These are phyloP conservation scores for Phaseolus coccineus DNA, from an alignment of 331 rosid genomes.

Conservation along the genomic window DNA sequence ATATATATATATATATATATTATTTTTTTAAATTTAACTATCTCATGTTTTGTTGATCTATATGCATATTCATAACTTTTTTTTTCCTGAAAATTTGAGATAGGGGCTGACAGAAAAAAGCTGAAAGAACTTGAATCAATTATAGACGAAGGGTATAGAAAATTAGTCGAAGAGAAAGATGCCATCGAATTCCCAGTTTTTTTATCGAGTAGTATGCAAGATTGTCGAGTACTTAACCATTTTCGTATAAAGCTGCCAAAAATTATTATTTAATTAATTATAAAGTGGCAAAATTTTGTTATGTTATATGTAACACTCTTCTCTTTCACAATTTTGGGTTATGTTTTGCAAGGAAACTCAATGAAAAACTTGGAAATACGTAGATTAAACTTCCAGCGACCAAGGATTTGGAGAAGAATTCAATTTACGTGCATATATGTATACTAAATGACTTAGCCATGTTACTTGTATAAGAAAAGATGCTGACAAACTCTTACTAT, in stretches of 20 bases:
- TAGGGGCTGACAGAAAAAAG: constrained; percentile 60
- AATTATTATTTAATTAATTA: background rate
- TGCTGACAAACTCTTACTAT: background rate
- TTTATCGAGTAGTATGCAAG: constrained; percentile 58
- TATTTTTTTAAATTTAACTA: too few relatives aligned
- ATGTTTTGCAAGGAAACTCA: constrained; percentile 56
- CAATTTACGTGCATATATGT: constrained; percentile 7
- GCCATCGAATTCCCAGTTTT: background rate
- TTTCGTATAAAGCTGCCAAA: background rate
- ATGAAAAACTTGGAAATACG: constrained; percentile 50
- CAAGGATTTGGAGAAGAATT: background rate
- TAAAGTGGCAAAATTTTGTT: background rate
- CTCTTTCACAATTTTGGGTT: background rate
- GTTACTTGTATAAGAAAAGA: background rate
- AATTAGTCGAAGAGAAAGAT: background rate
- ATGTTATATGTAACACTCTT: background rate
- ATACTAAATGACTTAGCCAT: background rate
- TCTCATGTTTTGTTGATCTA: background rate
- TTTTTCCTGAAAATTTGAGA: constrained; percentile 21
- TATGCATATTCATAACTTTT: background rate
- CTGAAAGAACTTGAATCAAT: constrained; percentile 41
- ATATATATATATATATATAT: too few relatives aligned
- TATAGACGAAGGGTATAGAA: constrained; percentile 4
- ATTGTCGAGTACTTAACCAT: constrained; percentile 62
- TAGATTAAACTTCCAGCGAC: constrained; percentile 50